These are phyloP conservation scores for Lichtheimia hyalospora DNA, from an alignment of 371 early-diverging fungal species.

Conservation along the genomic window DNA sequence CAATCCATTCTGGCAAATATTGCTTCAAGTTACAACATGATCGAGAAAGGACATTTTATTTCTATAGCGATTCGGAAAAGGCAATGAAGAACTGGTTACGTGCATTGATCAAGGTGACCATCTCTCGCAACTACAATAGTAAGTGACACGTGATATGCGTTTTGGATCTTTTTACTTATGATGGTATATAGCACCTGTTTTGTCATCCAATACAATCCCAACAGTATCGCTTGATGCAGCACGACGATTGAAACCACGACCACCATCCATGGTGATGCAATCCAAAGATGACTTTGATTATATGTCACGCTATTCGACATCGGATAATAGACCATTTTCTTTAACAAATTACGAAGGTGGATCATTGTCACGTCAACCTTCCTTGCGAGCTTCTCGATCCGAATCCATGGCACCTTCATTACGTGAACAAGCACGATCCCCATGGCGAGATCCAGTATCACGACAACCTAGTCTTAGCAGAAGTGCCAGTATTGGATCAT, in stretches of 20 bases:
- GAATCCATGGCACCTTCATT: no score
- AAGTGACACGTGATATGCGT: background rate
- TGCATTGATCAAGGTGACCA: slow-evolving; percentile 72
- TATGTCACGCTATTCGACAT: background rate
- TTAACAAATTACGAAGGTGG: no score
- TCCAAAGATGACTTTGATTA: slow-evolving; percentile 11
- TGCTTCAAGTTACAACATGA: slow-evolving; percentile 71
- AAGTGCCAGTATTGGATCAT: slow-evolving; percentile 5
- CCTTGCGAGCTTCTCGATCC: no score
- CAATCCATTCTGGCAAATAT: slow-evolving; percentile 67
- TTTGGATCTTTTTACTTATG: background rate
- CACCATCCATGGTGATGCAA: slow-evolving; percentile 52
- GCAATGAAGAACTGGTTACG: slow-evolving; percentile 64
- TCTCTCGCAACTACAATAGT: slow-evolving; percentile 48
- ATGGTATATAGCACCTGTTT: slow-evolving; percentile 63
- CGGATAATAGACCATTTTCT: no score
- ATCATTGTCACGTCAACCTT: no score
- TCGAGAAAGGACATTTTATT: slow-evolving; percentile 60
- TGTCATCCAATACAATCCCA: slow-evolving; percentile 66
- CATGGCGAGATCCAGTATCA: background rate
- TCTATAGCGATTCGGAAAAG: slow-evolving; percentile 60
- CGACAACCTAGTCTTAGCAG: background rate
- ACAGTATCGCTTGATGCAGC: slow-evolving; percentile 65
- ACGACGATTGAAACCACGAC: slow-evolving; percentile 62
- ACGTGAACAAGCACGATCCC: background rate